Evolutionary conservation across 805 yeast species (phyloP), one percentile per base, ranked within the genome.

Genomic region (Wickerhamomyces silvicola): DNA sequence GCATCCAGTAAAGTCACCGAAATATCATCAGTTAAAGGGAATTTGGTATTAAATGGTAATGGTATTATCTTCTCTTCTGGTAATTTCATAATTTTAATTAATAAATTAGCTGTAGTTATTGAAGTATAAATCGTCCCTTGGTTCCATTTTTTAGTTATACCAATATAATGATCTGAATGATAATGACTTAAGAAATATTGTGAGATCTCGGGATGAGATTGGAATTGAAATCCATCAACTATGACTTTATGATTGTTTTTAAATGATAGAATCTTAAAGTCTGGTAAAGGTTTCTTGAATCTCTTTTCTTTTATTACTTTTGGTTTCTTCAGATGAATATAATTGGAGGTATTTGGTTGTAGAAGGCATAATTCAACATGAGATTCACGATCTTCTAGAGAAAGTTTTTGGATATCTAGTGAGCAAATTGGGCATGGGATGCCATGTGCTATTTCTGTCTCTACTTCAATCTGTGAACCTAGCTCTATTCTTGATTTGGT

Each of bases 131-230:
- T 75, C 6, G 62, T 61, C 1, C 86, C 88, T 32, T 72, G 69
- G 28, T 68, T 57, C 97, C 97, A 92, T 15, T 68, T 64, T 46
- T 81, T 82, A 3, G 78, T 59, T 11, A 92, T 57, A 0, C 98
- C 97, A 4, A 85, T 86, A 50, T 92, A 92, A 53, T 92, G 98
- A 53, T 92, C 98, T 0, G 95, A 65, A 55, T 92, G 98, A 60
- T 83, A 90, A 60, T 92, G 98, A 0, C 86, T 70, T 17, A 83
- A 57, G 40, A 81, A 72, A 54, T 81, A 82, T 26, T 66, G 63
- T 3, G 55, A 38, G 6, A 81, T 70, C 2, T 56, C 51, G 0
- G 59, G 60, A 39, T 71, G 64, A 0, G 70, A 64, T 7, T 65
- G 60, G 42, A 56, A 74, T 48, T 68, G 59, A 56, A 81, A 74